phyloP scores from a whole-genome alignment of 2,329 filamentous ascomycete genomes.

The Leptographium procerum region DNA sequence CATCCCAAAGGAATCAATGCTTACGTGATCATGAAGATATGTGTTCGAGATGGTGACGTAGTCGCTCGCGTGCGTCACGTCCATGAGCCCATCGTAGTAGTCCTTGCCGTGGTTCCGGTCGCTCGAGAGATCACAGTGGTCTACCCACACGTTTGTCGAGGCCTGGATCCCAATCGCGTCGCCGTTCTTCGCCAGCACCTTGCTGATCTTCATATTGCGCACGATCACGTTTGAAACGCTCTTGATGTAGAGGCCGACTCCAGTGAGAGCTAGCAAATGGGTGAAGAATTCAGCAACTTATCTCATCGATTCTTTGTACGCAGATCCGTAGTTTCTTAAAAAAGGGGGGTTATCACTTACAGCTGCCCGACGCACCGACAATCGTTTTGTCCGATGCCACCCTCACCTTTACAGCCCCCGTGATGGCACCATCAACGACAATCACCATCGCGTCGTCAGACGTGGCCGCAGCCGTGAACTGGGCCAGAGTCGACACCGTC shows the following conservation, averaged over 20 bases:
- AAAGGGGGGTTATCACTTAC: too few species aligned
- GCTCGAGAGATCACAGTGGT: constrained; percentile 54
- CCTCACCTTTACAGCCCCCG: constrained; percentile 27
- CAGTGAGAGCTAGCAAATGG: constrained; percentile 20
- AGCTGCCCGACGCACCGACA: constrained; percentile 28
- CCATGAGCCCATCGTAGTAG: constrained; percentile 57
- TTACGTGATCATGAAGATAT: constrained; percentile 34
- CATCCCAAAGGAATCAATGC: background rate
- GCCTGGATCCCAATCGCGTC: constrained; percentile 49
- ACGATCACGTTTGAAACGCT: constrained; percentile 44
- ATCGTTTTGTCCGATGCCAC: constrained; percentile 40
- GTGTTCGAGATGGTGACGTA: constrained; percentile 40
- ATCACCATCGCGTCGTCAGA: constrained; percentile 34
- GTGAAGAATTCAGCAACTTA: background rate
- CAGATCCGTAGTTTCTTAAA: too few species aligned
- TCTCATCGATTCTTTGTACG: background rate
- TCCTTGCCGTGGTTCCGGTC: constrained; percentile 52
- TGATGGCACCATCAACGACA: constrained; percentile 33
- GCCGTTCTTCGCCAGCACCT: constrained; percentile 43
- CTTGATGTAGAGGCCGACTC: constrained; percentile 41
- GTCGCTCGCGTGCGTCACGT: constrained; percentile 52
- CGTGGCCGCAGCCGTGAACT: constrained; percentile 36
- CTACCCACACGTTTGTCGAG: constrained; percentile 52
- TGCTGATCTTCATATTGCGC: constrained; percentile 48
- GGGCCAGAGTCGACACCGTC: constrained; percentile 39